Evolutionary conservation across 148 eudicot genomes (phyloP), one percentile per base, ranked within the genome.

Genomic region (Oxyria digyna): DNA sequence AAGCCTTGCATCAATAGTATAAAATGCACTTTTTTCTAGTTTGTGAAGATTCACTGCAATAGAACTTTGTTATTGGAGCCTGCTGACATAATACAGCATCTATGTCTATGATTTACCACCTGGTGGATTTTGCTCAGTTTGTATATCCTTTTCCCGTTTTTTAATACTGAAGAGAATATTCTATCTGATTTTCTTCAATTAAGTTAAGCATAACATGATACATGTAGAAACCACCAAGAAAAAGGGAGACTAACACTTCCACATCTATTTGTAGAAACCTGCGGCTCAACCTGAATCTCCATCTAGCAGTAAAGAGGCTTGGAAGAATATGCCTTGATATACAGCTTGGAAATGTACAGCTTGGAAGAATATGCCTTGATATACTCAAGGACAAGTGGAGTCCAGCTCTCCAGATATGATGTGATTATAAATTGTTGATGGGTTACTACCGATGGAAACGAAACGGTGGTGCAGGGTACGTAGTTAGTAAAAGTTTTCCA

Each of bases 281-380:
- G 84, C 76, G 20, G 74, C 81, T 71, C 89, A 88, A 71, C 78
- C 79, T 69, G 83, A 78, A 74, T 82, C 85, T 79, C 81, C 87
- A 4, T 81, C 72, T 37, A 81, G 85, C 79, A 81, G 88, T 45
- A 91, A 85, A 79, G 97, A 95, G 74, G 82, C 83, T n/a, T n/a
- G n/a, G n/a, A n/a, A n/a, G n/a, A n/a, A n/a, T n/a, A n/a, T n/a
- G n/a, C n/a, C n/a, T n/a, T n/a, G n/a, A n/a, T n/a, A n/a, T n/a
- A n/a, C n/a, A n/a, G n/a, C n/a, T n/a, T n/a, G n/a, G n/a, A n/a
- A n/a, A n/a, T n/a, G n/a, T n/a, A n/a, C n/a, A n/a, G n/a, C n/a
- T n/a, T n/a, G n/a, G n/a, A n/a, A n/a, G n/a, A n/a, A n/a, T n/a
- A n/a, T n/a, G n/a, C n/a, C n/a, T n/a, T n/a, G n/a, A n/a, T n/a